Base-by-base conservation (phyloP, 106 monocot species). In the Platanthera guangdongensis region DNA sequence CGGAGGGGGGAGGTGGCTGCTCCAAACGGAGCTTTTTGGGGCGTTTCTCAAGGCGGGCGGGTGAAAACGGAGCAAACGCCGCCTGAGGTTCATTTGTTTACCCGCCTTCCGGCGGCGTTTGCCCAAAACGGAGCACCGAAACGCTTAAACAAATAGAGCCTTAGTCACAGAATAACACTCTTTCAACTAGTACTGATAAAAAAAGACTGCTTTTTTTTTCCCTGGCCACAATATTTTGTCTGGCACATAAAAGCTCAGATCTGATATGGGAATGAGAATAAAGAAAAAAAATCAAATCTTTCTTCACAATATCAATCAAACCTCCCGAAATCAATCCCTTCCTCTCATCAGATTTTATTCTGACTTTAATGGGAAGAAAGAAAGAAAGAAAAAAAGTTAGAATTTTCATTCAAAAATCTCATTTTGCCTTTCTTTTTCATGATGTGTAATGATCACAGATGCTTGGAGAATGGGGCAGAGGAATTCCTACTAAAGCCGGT, bases 401-500 rank as follows among this genome's bases (percentile, higher is more conserved):
- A 65, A 19, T 59, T 14, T 39, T 76, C 39, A 39, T 55, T 55
- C 55, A 3, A 9, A 28, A 64, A 64, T 64, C 28, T 0, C 7
- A 8, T 64, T 21, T 69, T 55, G 46, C 12, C 53, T 4, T 71
- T 22, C 28, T 48, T 53, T 53, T 8, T 53, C 53, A 53, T 53
- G 21, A n/a, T 64, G 63, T 18, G 63, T 64, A 10, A 64, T 64
- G 63, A 64, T 64, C 55, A 55, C 90, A 95, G 95, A 83, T 95
- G 95, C 80, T 73, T 95, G 81, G 92, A 95, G 77, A 92, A 73
- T 60, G 92, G 95, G 50, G 92, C 92, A n/a, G 90, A 95, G 72
- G 95, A 95, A 51, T 95, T 95, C 86, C 83, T 95, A 57, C 85
- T 95, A 18, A 95, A 95, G 52, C 95, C 95, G 45, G 92, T 95